Percentiles rank a stretch among this genome's conserved stretches.
Evolutionary conservation across 1,284 basidiomycete species (phyloP).

Genomic region (Cryptococcus maquisensis): DNA sequence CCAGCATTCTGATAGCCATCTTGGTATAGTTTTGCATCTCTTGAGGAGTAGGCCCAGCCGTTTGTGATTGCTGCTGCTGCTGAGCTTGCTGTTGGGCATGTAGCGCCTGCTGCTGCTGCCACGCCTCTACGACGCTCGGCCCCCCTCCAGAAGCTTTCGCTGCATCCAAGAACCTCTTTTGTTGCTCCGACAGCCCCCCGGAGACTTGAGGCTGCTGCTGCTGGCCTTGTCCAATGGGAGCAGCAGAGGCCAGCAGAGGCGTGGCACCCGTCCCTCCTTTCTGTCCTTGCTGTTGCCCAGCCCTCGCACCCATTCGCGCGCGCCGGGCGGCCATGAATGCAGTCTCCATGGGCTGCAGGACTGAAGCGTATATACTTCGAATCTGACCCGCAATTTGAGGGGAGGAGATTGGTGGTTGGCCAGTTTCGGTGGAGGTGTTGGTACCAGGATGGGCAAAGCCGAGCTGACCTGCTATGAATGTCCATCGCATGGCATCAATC

Average conservation of each 20-base stretch:
- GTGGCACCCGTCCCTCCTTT: background rate
- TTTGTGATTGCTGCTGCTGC: conserved; percentile 53
- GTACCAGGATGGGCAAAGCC: conserved; percentile 24
- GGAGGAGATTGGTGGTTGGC: conserved; percentile 23
- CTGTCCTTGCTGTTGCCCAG: conserved; percentile 4
- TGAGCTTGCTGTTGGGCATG: background rate
- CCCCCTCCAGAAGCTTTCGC: conserved; percentile 8
- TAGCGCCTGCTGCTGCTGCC: conserved; percentile 3
- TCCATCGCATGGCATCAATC: conserved; percentile 23
- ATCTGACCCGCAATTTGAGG: conserved; percentile 27
- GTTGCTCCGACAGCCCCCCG: conserved; percentile 19
- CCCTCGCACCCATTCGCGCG: background rate
- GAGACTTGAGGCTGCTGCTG: background rate
- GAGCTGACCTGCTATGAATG: conserved; percentile 26
- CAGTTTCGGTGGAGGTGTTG: background rate
- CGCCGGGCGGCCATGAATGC: conserved; percentile 15
- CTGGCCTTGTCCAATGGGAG: background rate
- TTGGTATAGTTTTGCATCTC: too few species aligned
- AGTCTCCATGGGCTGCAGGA: conserved; percentile 21
- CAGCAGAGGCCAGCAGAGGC: background rate
- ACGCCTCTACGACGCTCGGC: background rate
- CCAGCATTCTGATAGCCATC: conserved; percentile 4
- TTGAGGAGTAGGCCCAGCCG: too few species aligned
- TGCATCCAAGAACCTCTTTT: conserved; percentile 23
- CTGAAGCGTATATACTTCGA: conserved; percentile 20